Base-by-base conservation (phyloP, 306 rosid genomes). In the Phaseolus lunatus region DNA sequence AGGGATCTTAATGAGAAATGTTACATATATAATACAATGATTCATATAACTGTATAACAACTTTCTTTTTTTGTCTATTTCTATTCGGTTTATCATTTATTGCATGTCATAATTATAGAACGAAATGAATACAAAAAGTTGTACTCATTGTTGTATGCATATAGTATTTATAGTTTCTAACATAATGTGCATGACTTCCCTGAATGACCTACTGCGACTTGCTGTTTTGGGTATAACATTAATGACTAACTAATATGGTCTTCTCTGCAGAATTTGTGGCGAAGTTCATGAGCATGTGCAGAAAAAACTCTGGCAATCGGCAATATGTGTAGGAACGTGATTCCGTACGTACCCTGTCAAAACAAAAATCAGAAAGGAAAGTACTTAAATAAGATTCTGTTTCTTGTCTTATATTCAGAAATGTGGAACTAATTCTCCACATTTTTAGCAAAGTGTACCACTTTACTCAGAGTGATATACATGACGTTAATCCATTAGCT, bases 261-360 rank as follows among this genome's bases (percentile, higher is more conserved):
- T 73, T 72, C 3, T 68, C 29, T 81, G 86, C 98, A 92, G 98
- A 94, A 84, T 94, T 92, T 82, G 86, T 90, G 71, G 95, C 90
- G 52, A 94, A 94, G 82, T 94, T 94, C 92, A 89, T 90, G 93
- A 82, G 97, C 89, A 84, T 89, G 64, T 85, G 80, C 86, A 82
- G 93, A 70, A 94, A 86, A 84, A 74, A 87, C 84, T 82, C 83
- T 11, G 78, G 74, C 80, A 82, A 44, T 39, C 79, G 76, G n/a
- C 89, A 83, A 58, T 35, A 48, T 56, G 83, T 68, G 43, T 87
- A 87, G 89, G 59, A 70, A 65, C 24, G 39, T 65, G 39, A 65
- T 79, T 75, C 7, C 37, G 6, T 33, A 5, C 6, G 39, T 6
- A 0, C 37, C 39, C 39, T 33, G 43, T 73, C 53, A 18, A 45